phyloP scores from a whole-genome alignment of 2,329 filamentous ascomycete species.

The Dothistroma pini region DNA sequence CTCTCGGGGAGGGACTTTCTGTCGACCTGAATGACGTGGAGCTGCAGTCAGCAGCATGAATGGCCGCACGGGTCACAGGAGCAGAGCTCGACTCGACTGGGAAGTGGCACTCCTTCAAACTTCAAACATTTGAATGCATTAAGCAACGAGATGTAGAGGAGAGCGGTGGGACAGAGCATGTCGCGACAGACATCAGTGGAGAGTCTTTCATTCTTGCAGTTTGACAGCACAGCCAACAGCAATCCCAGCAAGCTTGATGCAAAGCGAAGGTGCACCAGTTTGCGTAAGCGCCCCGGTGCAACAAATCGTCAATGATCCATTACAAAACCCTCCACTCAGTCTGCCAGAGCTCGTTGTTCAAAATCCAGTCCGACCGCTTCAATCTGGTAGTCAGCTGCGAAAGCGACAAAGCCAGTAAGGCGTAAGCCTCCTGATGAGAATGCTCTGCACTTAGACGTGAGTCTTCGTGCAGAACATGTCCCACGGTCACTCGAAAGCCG shows the following conservation, averaged over 20 bases:
- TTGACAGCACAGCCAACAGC: not conserved
- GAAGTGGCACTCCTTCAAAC: too few species aligned
- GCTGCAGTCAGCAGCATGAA: not conserved
- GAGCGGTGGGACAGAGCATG: not conserved
- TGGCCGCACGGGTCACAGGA: not conserved
- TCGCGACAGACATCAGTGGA: not conserved
- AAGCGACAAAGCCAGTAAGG: not conserved
- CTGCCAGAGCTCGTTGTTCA: too few species aligned
- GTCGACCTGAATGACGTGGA: not conserved
- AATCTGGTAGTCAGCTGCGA: not conserved
- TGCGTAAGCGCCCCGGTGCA: not conserved
- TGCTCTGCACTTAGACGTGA: too few species aligned
- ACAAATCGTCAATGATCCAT: too few species aligned
- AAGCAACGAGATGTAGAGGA: not conserved
- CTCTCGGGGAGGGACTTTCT: not conserved
- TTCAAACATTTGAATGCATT: too few species aligned
- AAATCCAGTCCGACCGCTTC: too few species aligned
- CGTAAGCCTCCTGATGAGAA: too few species aligned
- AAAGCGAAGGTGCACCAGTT: not conserved
- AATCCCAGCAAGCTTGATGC: not conserved
- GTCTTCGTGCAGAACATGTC: too few species aligned
- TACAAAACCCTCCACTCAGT: too few species aligned
- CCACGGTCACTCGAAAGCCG: too few species aligned
- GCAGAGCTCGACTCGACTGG: not conserved
- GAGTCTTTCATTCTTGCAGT: not conserved